phyloP scores from a whole-genome alignment of 148 eudicot genomes.

The Silene latifolia region DNA sequence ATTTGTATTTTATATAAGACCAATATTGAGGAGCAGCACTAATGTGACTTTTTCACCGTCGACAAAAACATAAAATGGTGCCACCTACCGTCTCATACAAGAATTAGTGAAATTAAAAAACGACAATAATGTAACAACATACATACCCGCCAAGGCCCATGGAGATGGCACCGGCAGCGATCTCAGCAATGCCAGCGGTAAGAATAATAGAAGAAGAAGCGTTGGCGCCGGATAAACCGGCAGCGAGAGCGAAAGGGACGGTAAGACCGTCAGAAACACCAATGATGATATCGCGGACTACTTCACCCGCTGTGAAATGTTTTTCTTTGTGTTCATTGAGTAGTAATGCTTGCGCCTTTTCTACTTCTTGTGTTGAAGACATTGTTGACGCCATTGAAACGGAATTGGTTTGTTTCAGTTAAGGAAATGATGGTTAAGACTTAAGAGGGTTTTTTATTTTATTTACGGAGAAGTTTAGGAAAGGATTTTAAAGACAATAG shows the following conservation, averaged over 20 bases:
- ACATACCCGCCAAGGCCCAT: constrained; percentile 94
- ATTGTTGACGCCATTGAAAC: constrained; percentile 3
- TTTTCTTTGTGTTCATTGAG: constrained; percentile 58
- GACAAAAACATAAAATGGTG: background rate
- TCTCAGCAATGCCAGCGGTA: constrained; percentile 91
- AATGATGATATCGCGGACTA: constrained; percentile 86
- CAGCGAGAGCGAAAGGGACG: constrained; percentile 91
- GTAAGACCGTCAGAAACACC: constrained; percentile 96
- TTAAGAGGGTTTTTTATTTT: background rate
- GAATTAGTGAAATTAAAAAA: background rate
- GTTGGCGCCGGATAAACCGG: constrained; percentile 89
- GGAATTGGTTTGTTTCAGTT: background rate
- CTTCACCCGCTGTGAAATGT: constrained; percentile 88
- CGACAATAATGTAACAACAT: background rate
- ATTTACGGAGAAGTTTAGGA: background rate
- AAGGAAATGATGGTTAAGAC: background rate
- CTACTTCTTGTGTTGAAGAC: constrained; percentile 16
- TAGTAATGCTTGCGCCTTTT: constrained; percentile 35
- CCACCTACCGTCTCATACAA: background rate
- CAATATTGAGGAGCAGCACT: background rate
- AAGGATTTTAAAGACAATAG: background rate
- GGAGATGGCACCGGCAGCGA: constrained; percentile 95
- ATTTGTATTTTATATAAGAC: no score
- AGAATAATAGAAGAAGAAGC: constrained; percentile 77
- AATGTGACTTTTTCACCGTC: background rate